Evolutionary conservation across 2,329 filamentous ascomycete genomes (phyloP), one percentile per base, ranked within the genome.

Genomic region (Fusarium armeniacum): DNA sequence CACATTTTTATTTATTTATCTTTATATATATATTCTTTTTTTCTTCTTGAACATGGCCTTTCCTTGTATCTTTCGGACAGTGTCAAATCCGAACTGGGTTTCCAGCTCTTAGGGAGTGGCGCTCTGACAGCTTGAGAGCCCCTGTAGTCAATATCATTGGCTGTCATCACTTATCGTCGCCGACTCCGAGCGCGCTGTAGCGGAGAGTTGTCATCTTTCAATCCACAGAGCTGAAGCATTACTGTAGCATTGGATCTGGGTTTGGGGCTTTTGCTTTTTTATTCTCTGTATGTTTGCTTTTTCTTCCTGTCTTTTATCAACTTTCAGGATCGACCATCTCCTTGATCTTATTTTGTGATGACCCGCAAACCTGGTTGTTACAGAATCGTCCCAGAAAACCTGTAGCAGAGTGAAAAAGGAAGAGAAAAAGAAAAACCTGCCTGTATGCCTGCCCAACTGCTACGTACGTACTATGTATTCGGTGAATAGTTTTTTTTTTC

Each of bases 81-180:
- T 40, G 41, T 61, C 35, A 46, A 41, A 33, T 33, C 40, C 33
- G 52, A 20, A n/a, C 36, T 57, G 22, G 45, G 26, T 58, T 61
- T 62, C 63, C 59, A 71, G 59, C 63, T 71, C 47, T 47, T 47
- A 52, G 55, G 64, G 22, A 43, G 52, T 69, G 55, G 67, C 62
- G 52, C 43, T 22, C 40, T 58, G 65, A 47, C 61, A 55, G 33
- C 62, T 55, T 43, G 47, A 44, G 18, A 20, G 36, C 43, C 50
- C 44, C 44, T 32, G 52, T 50, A 40, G 38, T 40, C 30, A 28
- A 24, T 50, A n/a, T 36, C 24, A 66, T 66, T 46, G 67, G 62
- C 40, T 43, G 47, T 46, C 45, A 26, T 33, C 49, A 33, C 52
- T 50, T 52, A 60, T 65, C 43, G 59, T 38, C 67, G 58, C 64